Evolutionary conservation across 257 asterid species (phyloP).

Genomic region (Nicotiana tabacum): DNA sequence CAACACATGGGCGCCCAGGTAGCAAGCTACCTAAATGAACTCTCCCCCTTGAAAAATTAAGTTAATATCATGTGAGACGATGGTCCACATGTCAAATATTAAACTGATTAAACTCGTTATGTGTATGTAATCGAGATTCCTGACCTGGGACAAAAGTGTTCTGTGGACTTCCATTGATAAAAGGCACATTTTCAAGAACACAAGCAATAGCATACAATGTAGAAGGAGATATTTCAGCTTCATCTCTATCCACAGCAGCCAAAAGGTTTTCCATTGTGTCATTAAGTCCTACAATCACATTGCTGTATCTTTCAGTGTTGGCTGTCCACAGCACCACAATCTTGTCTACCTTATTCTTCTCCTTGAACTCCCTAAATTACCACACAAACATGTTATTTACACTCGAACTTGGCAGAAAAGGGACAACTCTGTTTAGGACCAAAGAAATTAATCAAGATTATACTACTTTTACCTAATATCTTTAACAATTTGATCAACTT

Average conservation of each 20-base stretch:
- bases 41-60: too few relatives aligned
- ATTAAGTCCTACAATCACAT: constrained; percentile 76
- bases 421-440: background rate
- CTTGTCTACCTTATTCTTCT: constrained; percentile 71
- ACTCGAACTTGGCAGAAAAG: background rate
- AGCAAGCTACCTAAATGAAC: too few relatives aligned
- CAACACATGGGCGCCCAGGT: too few relatives aligned
- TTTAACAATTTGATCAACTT: constrained; percentile 65
- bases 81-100: too few relatives aligned
- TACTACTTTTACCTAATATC: constrained; percentile 59
- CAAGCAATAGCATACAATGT: constrained; percentile 78
- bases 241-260: constrained; percentile 74
- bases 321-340: constrained; percentile 98
- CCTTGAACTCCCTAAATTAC: constrained; percentile 76
- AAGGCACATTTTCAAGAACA: constrained; percentile 74
- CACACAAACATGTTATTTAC: background rate
- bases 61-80: too few relatives aligned
- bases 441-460: background rate
- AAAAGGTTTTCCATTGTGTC: constrained; percentile 75
- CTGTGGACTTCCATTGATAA: constrained; percentile 96
- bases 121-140: background rate
- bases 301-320: constrained; percentile 92
- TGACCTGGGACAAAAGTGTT: constrained; percentile 97
- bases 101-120: background rate
- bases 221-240: constrained; percentile 84